Base-by-base conservation (phyloP, 129 eudicot species). In the Lactuca saligna region DNA sequence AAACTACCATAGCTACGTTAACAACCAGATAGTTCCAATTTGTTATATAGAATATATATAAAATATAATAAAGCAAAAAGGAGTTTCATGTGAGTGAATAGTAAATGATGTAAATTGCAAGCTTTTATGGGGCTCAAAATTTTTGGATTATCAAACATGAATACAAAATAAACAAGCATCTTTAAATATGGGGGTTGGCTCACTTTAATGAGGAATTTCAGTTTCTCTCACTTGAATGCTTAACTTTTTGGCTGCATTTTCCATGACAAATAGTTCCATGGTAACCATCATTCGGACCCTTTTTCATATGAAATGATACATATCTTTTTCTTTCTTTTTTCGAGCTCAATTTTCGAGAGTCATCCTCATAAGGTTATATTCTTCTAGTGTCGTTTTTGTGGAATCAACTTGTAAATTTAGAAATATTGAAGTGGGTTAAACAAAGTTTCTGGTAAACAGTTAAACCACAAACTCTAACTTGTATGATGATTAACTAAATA, bases 91-190 rank as follows among this genome's bases (percentile, higher is more conserved):
- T 34, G 79, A 65, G 79, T 75, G 54, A 65, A 68, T 61, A 63
- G 70, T 76, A 68, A 67, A 76, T 60, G 50, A 49, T 61, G 80
- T 68, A 61, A 69, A 71, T 62, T 76, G 76, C 48, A 69, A 62
- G 75, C 42, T 69, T 76, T 76, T 69, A 76, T 62, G 81, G 81
- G 71, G 81, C 81, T 76, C 75, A 76, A 69, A 69, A 69, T 3
- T 6, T 76, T 54, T 61, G 70, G 65, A 76, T 33, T 42, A 69
- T 55, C 41, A 75, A 75, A 57, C 61, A 37, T 61, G 57, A 35
- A 56, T 44, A 16, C 61, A 75, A 57, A 57, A 66, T 57, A 66
- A 75, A 42, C 65, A 76, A 54, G 44, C 70, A 76, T 68, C 75
- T 69, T 69, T 76, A 61, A 76, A 69, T 76, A 57, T 68, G 56